These are phyloP conservation scores for Septoria linicola DNA, from an alignment of 2,329 filamentous ascomycete genomes.

Conservation along the genomic window DNA sequence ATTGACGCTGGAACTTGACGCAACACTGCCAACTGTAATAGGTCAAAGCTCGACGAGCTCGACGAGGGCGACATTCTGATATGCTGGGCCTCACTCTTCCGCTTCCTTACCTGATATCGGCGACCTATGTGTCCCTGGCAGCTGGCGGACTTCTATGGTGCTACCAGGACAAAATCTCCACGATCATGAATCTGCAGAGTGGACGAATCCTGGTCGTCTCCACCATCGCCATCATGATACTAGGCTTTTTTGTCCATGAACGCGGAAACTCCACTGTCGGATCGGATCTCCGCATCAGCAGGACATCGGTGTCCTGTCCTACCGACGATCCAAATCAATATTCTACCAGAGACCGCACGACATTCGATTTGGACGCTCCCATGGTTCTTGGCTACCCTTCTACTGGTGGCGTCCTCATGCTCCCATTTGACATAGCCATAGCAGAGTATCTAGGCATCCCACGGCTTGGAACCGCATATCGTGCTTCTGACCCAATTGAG, in stretches of 20 bases:
- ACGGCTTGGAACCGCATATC: background rate
- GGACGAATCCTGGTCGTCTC: background rate
- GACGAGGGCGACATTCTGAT: background rate
- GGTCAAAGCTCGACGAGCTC: background rate
- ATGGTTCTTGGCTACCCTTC: constrained; percentile 4
- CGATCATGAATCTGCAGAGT: background rate
- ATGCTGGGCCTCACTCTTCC: background rate
- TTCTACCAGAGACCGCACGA: constrained; percentile 2
- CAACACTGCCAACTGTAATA: no score
- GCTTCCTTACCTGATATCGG: background rate
- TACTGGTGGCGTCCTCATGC: background rate
- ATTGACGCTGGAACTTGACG: no score
- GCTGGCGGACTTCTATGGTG: background rate
- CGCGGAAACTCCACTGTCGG: no score
- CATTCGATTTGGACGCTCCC: background rate
- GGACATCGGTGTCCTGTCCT: constrained; percentile 2
- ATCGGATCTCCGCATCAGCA: no score
- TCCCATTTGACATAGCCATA: constrained; percentile 1
- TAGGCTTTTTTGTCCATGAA: background rate
- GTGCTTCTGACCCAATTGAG: background rate
- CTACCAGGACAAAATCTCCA: background rate
- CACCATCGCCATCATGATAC: background rate
- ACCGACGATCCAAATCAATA: background rate
- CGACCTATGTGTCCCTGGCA: background rate
- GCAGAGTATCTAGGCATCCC: constrained; percentile 1